Evolutionary conservation across 495 filamentous ascomycete genomes (phyloP), one percentile per base, ranked within the genome.

Genomic region (Neurospora terricola): DNA sequence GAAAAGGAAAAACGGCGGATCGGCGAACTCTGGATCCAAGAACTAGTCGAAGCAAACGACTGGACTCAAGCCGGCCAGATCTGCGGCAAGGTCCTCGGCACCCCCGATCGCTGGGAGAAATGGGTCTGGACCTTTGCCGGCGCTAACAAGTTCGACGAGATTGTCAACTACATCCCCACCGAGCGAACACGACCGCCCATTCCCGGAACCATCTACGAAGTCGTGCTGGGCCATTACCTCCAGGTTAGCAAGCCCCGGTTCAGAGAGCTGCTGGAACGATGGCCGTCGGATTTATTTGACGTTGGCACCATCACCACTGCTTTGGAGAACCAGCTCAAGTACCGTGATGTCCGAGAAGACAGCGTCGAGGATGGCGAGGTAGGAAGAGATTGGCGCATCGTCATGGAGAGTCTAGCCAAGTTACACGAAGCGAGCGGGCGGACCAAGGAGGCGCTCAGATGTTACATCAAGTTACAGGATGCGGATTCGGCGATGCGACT

Each of bases 121-220:
- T 98, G 94, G 94, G 91, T 95, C 10, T 94, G 91, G 89, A 89
- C 86, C 0, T 99, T 99, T 78, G 93, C 94, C 37, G 90, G 91
- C 68, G 91, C 93, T 7, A 84, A 91, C 73, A 94, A 91, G 77
- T 90, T 94, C 74, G 92, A 97, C 77, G 95, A 98, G 72, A 96
- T 99, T 40, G 91, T 92, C 7, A 86, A 90, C 34, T 90, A 91
- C 75, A 92, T 99, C 23, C 96, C 96, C 0, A 89, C 87, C 1
- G 87, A 87, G 38, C 88, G 89, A 37, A 84, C 95, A 70, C 88
- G 87, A n/a, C 93, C 94, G 9, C 89, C 92, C 3, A 83, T 99
- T n/a, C 88, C 92, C 11, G 88, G 91, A n/a, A 84, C 88, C 2
- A 89, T 97, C 21, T 99, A 97, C 78, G 94, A 98, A 79, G 86